Evolutionary conservation across 208 protist species (phyloP).

Genomic region (Leishmania amazonensis): DNA sequence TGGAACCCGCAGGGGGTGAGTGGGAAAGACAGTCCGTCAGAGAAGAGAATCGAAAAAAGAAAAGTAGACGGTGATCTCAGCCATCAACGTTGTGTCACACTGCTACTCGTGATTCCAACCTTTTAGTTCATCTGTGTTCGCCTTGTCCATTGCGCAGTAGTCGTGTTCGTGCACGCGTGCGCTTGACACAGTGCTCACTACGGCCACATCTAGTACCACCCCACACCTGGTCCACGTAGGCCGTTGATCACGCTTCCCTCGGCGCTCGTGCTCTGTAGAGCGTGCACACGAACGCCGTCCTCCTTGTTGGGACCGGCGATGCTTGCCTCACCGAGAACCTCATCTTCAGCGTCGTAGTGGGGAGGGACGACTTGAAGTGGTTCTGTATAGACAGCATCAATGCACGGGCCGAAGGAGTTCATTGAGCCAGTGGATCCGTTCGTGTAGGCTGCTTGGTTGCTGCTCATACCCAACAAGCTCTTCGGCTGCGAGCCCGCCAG

Average conservation of each 20-base stretch:
- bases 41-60: background rate
- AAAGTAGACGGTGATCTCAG: background rate
- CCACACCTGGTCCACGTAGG: background rate
- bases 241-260: background rate
- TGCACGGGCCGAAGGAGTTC: background rate
- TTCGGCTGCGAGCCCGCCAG: constrained; percentile 6
- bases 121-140: background rate
- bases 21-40: background rate
- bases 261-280: background rate
- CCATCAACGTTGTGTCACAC: background rate
- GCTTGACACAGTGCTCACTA: background rate
- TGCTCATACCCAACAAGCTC: constrained; percentile 3
- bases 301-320: background rate
- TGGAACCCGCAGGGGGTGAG: background rate
- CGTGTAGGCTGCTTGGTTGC: constrained; percentile 3
- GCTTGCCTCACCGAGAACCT: constrained; percentile 19
- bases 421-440: background rate
- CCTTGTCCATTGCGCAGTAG: background rate
- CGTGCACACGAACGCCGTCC: constrained; percentile 19
- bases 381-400: background rate
- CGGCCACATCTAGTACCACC: background rate
- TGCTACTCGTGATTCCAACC: background rate
- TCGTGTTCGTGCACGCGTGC: background rate
- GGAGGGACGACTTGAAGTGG: background rate
- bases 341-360: background rate